Evolutionary conservation across 768 basidiomycete species (phyloP).

Genomic region (Serendipita sp.): DNA sequence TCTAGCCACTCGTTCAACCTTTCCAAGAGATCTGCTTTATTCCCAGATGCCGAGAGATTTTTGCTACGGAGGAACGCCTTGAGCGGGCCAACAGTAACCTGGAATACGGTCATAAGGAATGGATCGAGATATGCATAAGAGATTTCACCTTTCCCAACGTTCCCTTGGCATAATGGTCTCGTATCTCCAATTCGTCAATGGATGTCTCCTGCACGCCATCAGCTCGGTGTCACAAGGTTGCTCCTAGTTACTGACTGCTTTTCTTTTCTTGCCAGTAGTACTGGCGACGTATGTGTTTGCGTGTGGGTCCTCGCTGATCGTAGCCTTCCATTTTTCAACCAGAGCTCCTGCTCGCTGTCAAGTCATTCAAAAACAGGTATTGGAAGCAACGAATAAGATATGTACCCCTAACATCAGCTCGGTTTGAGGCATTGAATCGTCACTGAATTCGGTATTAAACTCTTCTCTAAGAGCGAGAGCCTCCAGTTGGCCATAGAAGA

Average conservation of each 20-base stretch:
- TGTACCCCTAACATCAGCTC: conserved; percentile 66
- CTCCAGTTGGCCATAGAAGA: conserved; percentile 79
- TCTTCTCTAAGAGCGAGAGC: conserved; percentile 86
- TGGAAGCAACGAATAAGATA: not conserved
- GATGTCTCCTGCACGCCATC: conserved; percentile 32
- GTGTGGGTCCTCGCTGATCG: conserved; percentile 46
- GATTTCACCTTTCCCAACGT: conserved; percentile 45
- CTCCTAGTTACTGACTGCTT: conserved; percentile 35
- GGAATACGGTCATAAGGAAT: conserved; percentile 11
- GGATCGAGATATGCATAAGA: not conserved
- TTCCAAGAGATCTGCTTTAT: conserved; percentile 55
- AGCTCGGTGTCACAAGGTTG: not conserved
- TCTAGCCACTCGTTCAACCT: conserved; percentile 50
- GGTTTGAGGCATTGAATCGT: conserved; percentile 63
- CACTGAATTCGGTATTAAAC: conserved; percentile 67
- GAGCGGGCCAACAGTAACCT: conserved; percentile 66
- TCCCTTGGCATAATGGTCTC: conserved; percentile 44
- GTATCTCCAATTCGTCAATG: conserved; percentile 58
- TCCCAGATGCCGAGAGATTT: conserved; percentile 42
- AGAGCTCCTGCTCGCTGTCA: conserved; percentile 48
- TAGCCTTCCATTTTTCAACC: conserved; percentile 55
- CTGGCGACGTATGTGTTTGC: conserved; percentile 25
- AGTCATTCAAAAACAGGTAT: conserved; percentile 7
- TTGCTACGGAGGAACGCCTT: conserved; percentile 67
- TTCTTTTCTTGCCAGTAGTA: conserved; percentile 34